Base-by-base conservation (phyloP, 23 red algal genomes). In the Gracilariopsis chorda region DNA sequence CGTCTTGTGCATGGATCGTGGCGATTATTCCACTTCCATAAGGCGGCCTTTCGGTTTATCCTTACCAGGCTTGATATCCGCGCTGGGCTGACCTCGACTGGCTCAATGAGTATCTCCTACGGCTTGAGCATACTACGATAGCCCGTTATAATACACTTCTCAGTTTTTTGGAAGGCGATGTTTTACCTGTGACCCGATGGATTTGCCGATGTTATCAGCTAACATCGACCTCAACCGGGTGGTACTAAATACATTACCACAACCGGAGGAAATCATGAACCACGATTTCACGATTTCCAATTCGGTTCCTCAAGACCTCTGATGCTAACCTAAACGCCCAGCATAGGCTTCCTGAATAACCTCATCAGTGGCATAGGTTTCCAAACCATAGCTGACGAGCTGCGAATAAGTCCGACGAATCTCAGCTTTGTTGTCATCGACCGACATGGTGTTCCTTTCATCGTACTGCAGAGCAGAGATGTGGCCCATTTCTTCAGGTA, bases 281-380 rank as follows among this genome's bases (percentile, higher is more conserved):
- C n/a, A 29, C 27, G 12, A 12, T 11, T 17, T 11, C 10, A 29
- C 13, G 27, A 68, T 61, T 41, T 83, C 78, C 78, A 63, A 35
- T 63, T 64, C 55, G 56, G 78, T 64, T 46, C 2, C 51, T 2
- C 56, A 17, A 24, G 78, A 24, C 5, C 52, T 10, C 35, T 83
- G 78, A 43, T 24, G 78, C 29, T 62, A 55, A 3, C 1, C 24
- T 2, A 51, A 28, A 2, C 65, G 39, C 42, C 69, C 80, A 13
- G 0, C 17, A 32, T 51, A 70, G 60, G 60, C 80, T 8, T 67
- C 56, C 29, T 64, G 43, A 48, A 84, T 84, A 4, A 67, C 80
- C 59, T 55, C 57, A 30, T 84, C 25, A 21, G 80, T 70, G 3
- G 80, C 80, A 30, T 44, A 84, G 20, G 80, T 84, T 63, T 51